Evolutionary conservation across 2,329 filamentous ascomycete genomes (phyloP), one percentile per base, ranked within the genome.

Genomic region (Emmonsiellopsis sp.): DNA sequence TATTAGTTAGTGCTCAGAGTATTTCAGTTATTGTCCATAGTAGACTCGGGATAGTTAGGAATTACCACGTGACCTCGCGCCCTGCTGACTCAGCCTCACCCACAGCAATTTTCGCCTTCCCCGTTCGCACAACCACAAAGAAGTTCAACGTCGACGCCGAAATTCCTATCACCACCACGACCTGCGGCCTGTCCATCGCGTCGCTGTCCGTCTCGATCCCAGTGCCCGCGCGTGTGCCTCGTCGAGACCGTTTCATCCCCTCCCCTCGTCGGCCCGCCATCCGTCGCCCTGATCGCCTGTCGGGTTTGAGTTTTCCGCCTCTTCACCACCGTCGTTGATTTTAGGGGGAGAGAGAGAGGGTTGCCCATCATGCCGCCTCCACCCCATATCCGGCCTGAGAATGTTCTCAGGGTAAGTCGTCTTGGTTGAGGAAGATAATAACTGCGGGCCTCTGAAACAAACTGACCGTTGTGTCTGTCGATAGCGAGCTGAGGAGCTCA

Each of bases 381-480:
- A 77, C 87, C 90, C 64, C 90, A 97, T 74, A 91, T 93, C 73
- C 95, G 95, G 76, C 93, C 93, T 69, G 93, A 98, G 80, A 98
- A 98, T 85, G 91, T 96, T 71, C 85, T 97, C 73, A 95, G 95
- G 74, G 78, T 79, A 67, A 68, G 75, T 64, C 51, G 49, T 51
- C 44, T 34, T 44, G 16, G 13, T 16, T 40, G 30, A 7, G 31
- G 15, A 16, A 32, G 9, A 43, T 46, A 26, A 30, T 52, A 57
- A 50, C 42, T 56, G n/a, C 48, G 40, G 52, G 58, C 52, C 42
- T 53, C 50, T 61, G 51, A 49, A 30, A 64, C 59, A 49, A 30
- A 64, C 59, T 50, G 47, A 51, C 55, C 48, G 20, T 53, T 54
- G 48, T 55, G 54, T 53, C 44, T 43, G 44, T 55, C 48, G 65